These are phyloP conservation scores for Kuraishia molischiana DNA, from an alignment of 805 yeast species.

Conservation along the genomic window DNA sequence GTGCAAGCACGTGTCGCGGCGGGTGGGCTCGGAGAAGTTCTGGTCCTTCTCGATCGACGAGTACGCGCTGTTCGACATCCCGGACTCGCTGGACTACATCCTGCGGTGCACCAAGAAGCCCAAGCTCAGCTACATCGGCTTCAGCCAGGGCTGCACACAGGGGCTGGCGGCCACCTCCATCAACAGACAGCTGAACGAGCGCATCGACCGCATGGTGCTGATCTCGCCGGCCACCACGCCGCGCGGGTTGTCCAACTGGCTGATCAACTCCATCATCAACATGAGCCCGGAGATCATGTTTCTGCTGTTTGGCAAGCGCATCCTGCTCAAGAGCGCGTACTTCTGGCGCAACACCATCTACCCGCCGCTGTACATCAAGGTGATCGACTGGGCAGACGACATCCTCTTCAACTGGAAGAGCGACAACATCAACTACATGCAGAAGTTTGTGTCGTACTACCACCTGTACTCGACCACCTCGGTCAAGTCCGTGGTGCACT, in stretches of 20 bases:
- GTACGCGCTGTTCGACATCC: conserved; percentile 85
- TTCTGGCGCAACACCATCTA: conserved; percentile 75
- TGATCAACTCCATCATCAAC: conserved; percentile 66
- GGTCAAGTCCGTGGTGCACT: conserved; percentile 89
- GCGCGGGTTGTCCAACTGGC: conserved; percentile 60
- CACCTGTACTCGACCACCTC: conserved; percentile 88
- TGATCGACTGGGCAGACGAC: conserved; percentile 63
- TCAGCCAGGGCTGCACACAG: conserved; percentile 92
- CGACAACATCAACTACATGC: conserved; percentile 56
- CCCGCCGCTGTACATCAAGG: conserved; percentile 62
- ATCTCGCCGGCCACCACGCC: conserved; percentile 95
- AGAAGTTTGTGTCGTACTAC: conserved; percentile 72
- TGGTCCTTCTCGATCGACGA: conserved; percentile 93
- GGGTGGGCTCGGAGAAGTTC: conserved; percentile 36
- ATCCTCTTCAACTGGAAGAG: conserved; percentile 76
- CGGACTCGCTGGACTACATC: conserved; percentile 70
- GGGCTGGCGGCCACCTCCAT: conserved; percentile 74
- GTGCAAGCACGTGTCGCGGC: conserved; percentile 52
- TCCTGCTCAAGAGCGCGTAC: conserved; percentile 47
- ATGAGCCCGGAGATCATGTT: conserved; percentile 70
- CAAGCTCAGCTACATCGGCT: conserved; percentile 71
- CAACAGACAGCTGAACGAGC: conserved; percentile 50
- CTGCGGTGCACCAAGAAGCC: conserved; percentile 32
- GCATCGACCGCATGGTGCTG: conserved; percentile 56
- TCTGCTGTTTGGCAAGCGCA: conserved; percentile 63